Evolutionary conservation across 1,284 basidiomycete species (phyloP), one percentile per base, ranked within the genome.

Genomic region (Malassezia obtusa): DNA sequence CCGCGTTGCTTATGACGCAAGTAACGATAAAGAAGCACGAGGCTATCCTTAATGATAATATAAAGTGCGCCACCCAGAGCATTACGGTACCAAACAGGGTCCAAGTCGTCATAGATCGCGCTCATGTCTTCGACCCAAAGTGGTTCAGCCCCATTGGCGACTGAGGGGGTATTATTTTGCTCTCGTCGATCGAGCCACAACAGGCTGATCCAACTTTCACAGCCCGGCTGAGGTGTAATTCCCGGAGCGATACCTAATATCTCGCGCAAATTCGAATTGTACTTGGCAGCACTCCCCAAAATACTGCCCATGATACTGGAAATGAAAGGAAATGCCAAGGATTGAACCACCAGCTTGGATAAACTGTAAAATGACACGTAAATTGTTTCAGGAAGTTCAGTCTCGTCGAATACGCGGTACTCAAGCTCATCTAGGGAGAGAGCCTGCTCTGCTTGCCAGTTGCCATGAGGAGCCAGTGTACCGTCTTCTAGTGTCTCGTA

Each of bases 21-120:
- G 24, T 64, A 68, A 5, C 63, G 54, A 40, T 63, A 68, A 12
- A 60, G 41, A 25, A 71, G 38, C 24, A 54, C 52, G 7, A 52
- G 45, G 2, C 57, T 55, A 46, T 71, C 68, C 38, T 65, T 68
- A 32, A 62, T 10, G 31, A 68, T 41, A 21, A 70, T 63, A 46
- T 58, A 71, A 3, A 67, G n/a, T 11, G 52, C 63, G 0, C 61
- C 62, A 11, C 68, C 68, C 2, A 71, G 38, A 1, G 66, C 58
- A 40, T 68, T 71, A 3, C 68, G 51, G 45, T 48, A 70, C 68
- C 68, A 71, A 1, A 70, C 59, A 2, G 67, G 64, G 28, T 71
- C 68, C 17, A 68, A 53, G 15, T 70, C 63, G 37, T 65, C 62
- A 32, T 61, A 62, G 5, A 46, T 5, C n/a, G 35, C 21, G 25